Base-by-base conservation (phyloP, 2,329 filamentous ascomycete genomes). In the Xylariales sp. region DNA sequence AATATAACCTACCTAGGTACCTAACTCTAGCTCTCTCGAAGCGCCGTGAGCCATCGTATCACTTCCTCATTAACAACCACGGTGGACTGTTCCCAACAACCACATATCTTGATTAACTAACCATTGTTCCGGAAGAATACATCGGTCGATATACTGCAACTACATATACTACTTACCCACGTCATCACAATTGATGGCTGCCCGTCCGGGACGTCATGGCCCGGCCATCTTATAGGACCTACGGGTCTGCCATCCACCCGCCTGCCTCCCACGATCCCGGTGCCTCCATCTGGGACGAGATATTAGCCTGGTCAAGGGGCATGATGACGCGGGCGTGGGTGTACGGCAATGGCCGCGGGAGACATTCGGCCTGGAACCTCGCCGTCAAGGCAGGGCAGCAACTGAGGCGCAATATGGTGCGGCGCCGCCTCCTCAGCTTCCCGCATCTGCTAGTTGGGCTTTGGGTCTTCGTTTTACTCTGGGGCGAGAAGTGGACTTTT, bases 401-500 rank as follows among this genome's bases (percentile, higher is more conserved):
- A 67, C 56, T 82, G 65, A 78, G 78, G 72, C 78, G 78, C 74
- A 88, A 88, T 73, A 71, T 89, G 75, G 81, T 81, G 41, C 76
- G 82, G 28, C 80, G 82, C 52, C 83, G 86, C n/a, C 72, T 90
- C 34, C 73, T 90, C 56, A 89, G 84, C 81, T 84, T 93, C 64
- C 87, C 89, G 43, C 91, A 92, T 77, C 78, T 90, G 16, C 78
- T 97, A 71, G 88, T 92, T 18, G 77, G 87, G 12, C 67, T 94
- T 53, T 99, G 96, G 95, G 75, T 94, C 48, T 78, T 93, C 28
- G 85, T 92, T 23, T 75, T 99, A 69, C 88, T 96, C 71, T 96
- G 93, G 89, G 94, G 95, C 1, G 96, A 99, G 82, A 85, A 92
- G 67, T 91, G 87, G 80, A 86, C 91, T 43, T 98, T 97, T 79